Evolutionary conservation across 73 alveolate genomes (phyloP).

Genomic region (Tetrahymena elliotti): DNA sequence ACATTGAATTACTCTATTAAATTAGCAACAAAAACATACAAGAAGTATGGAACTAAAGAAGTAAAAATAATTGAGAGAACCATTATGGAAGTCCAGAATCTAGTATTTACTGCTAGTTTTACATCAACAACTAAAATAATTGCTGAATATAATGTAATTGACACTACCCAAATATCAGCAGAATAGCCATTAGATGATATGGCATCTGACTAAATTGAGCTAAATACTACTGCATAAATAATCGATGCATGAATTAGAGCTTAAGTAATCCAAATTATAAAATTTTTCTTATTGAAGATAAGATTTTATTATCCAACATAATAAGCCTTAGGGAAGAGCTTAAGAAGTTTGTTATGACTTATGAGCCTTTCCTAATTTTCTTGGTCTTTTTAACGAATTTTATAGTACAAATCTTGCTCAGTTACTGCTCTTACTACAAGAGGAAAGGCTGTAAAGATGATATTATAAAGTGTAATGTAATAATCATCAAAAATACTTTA

Average conservation of each 20-base stretch:
- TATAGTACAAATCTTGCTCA: constrained; percentile 70
- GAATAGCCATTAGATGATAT: neutral
- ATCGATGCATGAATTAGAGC: neutral
- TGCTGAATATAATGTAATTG: neutral
- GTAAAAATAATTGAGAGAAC: neutral
- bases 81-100: neutral
- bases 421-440: constrained; percentile 74
- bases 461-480: constrained; percentile 85
- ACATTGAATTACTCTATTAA: neutral
- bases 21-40: neutral
- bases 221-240: neutral
- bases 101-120: neutral
- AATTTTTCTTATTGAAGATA: constrained; percentile 8
- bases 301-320: constrained; percentile 33
- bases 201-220: neutral
- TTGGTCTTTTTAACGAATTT: neutral
- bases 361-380: neutral
- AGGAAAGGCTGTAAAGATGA: constrained; percentile 93
- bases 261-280: neutral
- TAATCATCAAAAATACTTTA: constrained; percentile 88
- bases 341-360: constrained; percentile 11
- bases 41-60: neutral
- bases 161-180: neutral
- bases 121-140: neutral
- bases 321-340: constrained; percentile 27